phyloP scores from a whole-genome alignment of 1,139 yeast species.

The Pichia sp. region DNA sequence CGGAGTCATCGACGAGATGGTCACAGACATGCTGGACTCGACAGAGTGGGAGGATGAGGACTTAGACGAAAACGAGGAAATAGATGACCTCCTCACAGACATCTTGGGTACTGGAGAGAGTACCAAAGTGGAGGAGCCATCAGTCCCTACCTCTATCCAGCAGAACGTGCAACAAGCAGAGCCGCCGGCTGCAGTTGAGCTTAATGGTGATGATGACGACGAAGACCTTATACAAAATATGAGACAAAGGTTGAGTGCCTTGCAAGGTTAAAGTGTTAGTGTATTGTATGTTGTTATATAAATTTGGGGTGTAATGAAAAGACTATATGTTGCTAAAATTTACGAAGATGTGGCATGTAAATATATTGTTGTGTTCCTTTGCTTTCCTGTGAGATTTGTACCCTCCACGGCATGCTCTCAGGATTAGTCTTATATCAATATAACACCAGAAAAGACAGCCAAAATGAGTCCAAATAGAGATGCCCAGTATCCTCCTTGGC shows the following conservation, averaged over 20 bases:
- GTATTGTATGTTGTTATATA: neutral
- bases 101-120: conserved; percentile 32
- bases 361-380: neutral
- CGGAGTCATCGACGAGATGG: conserved; percentile 94
- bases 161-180: neutral
- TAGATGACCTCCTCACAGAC: conserved; percentile 50
- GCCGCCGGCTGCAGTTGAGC: conserved; percentile 25
- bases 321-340: neutral
- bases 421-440: conserved; percentile 10
- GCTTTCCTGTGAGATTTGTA: neutral
- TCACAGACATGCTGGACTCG: conserved; percentile 80
- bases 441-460: conserved; percentile 12
- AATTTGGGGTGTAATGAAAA: conserved; percentile 1
- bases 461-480: conserved; percentile 14
- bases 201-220: conserved; percentile 59
- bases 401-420: too few relatives aligned
- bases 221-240: conserved; percentile 68
- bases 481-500: conserved; percentile 2
- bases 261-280: conserved; percentile 52
- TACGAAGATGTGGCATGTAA: neutral
- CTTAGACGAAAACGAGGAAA: conserved; percentile 60
- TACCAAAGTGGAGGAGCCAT: neutral
- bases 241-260: conserved; percentile 83
- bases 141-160: conserved; percentile 35
- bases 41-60: conserved; percentile 67